These are phyloP conservation scores for Lycium barbarum DNA, from an alignment of 257 asterid species.

Conservation along the genomic window DNA sequence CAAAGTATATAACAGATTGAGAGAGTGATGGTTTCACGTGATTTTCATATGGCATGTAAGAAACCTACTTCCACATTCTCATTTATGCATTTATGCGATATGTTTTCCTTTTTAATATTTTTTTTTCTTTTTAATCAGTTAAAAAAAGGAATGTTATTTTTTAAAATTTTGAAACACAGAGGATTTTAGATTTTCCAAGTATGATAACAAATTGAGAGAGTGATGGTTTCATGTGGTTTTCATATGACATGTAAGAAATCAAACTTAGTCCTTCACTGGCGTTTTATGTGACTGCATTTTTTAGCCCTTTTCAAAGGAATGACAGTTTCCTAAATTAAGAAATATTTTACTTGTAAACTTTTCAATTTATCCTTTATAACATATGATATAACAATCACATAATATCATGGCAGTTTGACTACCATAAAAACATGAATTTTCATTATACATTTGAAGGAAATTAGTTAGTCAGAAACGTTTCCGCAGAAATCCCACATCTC, in stretches of 20 bases:
- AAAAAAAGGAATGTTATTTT: no score
- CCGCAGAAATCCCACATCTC: background rate
- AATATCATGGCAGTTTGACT: background rate
- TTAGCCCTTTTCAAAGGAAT: no score
- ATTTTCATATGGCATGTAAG: no score
- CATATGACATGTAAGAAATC: background rate
- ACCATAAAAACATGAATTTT: background rate
- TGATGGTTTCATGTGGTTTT: background rate
- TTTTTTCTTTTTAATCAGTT: no score
- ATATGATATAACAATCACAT: background rate
- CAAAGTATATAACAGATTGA: no score
- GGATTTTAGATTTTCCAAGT: background rate
- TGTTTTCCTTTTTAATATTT: no score
- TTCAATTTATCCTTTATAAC: background rate
- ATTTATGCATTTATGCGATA: no score
- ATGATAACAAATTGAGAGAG: background rate
- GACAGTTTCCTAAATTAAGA: no score
- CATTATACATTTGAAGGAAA: background rate
- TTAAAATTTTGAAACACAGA: no score
- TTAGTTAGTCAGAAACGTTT: background rate
- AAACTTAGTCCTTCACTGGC: background rate
- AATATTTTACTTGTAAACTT: background rate
- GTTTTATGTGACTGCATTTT: background rate
- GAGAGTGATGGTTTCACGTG: no score
- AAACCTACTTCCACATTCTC: no score